Evolutionary conservation across 139 green algal species (phyloP).

Genomic region (Chlamydomonas eustigma): DNA sequence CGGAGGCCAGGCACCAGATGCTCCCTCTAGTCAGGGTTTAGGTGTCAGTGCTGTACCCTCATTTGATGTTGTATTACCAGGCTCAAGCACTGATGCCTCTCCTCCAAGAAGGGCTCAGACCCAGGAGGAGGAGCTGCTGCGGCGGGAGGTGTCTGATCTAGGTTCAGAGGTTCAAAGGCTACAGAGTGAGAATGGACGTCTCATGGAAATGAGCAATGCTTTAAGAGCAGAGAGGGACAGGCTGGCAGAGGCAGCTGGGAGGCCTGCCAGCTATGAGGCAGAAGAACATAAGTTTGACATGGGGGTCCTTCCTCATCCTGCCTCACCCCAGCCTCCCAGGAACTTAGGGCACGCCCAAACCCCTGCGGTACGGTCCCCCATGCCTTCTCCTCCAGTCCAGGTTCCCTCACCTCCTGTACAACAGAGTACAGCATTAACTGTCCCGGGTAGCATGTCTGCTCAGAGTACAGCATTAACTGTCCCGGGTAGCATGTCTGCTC

Average conservation of each 20-base stretch:
- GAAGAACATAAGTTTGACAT: too few species aligned
- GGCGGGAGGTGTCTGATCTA: slow-evolving; percentile 8
- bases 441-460: too few species aligned
- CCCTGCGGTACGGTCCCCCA: too few species aligned
- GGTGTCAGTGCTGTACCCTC: background rate
- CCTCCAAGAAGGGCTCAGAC: background rate
- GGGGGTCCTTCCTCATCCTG: too few species aligned
- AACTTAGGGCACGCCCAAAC: too few species aligned
- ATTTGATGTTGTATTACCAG: background rate
- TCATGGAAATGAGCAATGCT: slow-evolving; percentile 72
- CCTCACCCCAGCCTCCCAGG: too few species aligned
- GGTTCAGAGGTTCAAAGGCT: slow-evolving; percentile 20
- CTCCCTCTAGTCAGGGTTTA: too few species aligned
- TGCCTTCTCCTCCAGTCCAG: too few species aligned
- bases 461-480: too few species aligned
- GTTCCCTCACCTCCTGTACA: too few species aligned
- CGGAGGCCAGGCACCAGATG: background rate
- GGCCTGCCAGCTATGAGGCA: background rate
- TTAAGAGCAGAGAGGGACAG: slow-evolving; percentile 50
- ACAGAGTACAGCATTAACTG: too few species aligned
- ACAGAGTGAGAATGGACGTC: slow-evolving; percentile 50
- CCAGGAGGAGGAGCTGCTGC: slow-evolving; percentile 14
- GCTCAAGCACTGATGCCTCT: background rate
- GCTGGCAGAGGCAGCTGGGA: slow-evolving; percentile 12
- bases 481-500: too few species aligned